Evolutionary conservation across 2,329 filamentous ascomycete species (phyloP), one percentile per base, ranked within the genome.

Genomic region (Penicillium concentricum): DNA sequence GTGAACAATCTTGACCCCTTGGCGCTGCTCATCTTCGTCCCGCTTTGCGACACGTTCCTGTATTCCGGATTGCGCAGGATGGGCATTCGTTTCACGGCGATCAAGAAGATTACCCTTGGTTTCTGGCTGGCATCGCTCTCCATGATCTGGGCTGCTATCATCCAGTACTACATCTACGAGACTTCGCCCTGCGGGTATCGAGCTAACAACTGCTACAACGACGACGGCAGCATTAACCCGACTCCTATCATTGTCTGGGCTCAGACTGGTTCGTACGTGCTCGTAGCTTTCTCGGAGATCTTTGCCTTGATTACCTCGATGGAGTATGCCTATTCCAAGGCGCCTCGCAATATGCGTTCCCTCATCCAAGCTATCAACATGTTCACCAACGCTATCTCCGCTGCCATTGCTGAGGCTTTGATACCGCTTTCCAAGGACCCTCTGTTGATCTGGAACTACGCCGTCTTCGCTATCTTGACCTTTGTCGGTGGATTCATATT

Each of bases 291-390:
- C 2, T 46, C 44, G 30, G 44, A 46, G 44, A 46, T 46, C 9
- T 46, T 84, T 84, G 79, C 81, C 4, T 81, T 78, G 16, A 81
- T 86, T 60, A 86, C 83, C 5, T 86, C 85, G 0, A 84, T 89
- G 64, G 89, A 91, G 71, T 91, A 90, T 63, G 89, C 89, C 28
- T 92, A 87, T 78, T 87, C 86, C 71, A 90, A 91, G 75, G 88
- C 88, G 0, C 89, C 89, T 30, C 84, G 83, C 68, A 91, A 90
- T 78, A 92, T 92, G 89, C 87, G 88, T 64, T 89, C 86, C 3
- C 79, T 92, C 18, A 87, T 92, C 18, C 81, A 78, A 73, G 83
- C 84, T 26, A 79, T 91, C 67, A 86, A 86, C 71, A 80, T 28
- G 88, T 46, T 46, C 30, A 46, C 44, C 9, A 46, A 46, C 9